Percentiles rank a stretch among this genome's conserved stretches.
These are phyloP conservation scores for Acer campestre DNA, from an alignment of 345 rosid species.

Conservation along the genomic window DNA sequence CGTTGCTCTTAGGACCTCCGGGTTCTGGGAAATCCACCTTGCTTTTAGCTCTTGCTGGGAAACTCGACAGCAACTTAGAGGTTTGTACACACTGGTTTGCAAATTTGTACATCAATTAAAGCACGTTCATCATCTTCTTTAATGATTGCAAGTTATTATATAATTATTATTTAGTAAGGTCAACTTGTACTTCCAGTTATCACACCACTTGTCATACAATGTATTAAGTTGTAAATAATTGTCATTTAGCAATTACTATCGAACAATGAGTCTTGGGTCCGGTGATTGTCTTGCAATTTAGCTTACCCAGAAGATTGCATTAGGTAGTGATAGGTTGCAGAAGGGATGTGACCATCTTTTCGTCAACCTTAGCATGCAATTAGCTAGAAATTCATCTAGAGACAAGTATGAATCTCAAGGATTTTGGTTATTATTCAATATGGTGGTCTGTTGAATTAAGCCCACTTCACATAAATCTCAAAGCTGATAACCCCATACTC, in stretches of 20 bases:
- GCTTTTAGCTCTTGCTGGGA: constrained; percentile 83
- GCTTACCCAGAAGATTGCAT: background rate
- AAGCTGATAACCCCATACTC: no score
- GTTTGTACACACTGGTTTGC: constrained; percentile 40
- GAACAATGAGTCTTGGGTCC: no score
- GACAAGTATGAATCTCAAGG: no score
- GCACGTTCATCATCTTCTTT: constrained; percentile 28
- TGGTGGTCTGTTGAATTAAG: no score
- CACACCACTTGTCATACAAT: background rate
- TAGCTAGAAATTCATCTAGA: no score
- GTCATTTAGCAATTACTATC: background rate
- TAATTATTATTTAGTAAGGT: background rate
- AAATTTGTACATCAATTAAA: constrained; percentile 15
- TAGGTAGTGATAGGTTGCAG: background rate
- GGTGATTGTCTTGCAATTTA: background rate
- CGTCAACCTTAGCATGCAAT: background rate
- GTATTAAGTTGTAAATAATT: no score
- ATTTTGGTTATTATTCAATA: no score
- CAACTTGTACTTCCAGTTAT: background rate
- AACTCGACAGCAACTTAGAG: constrained; percentile 61
- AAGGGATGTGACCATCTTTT: background rate
- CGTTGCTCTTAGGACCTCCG: constrained; percentile 91
- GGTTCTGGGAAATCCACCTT: constrained; percentile 90
- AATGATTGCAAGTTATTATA: background rate
- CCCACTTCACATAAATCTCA: no score